Evolutionary conservation across 2,329 filamentous ascomycete genomes (phyloP), one percentile per base, ranked within the genome.

Genomic region (Pseudonectria buxi): DNA sequence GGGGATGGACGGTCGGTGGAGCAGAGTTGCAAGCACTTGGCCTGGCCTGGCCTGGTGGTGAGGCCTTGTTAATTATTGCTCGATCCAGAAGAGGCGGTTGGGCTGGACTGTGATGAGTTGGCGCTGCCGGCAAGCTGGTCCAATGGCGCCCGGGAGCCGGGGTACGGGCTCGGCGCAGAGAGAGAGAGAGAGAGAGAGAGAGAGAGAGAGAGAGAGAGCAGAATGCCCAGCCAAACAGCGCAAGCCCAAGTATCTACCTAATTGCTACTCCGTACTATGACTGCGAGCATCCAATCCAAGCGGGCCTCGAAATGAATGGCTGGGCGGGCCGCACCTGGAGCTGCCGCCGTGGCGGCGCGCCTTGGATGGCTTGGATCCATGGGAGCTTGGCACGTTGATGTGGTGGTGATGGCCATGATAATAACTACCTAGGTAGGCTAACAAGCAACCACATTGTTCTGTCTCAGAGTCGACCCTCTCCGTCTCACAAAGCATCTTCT

Each of bases 81-180:
- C 26, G 16, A 18, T 25, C 30, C n/a, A 16, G 24, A 24, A 13
- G 15, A 22, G 16, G 22, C 24, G 36, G 16, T 18, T 37, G 27
- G 27, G 28, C 14, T 44, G 48, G 46, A 40, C 16, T 34, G 36
- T 61, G 60, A 62, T 63, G 60, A 56, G 59, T 46, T 63, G 60
- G 59, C 60, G 59, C 35, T 62, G 57, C 58, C 50, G 58, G 51
- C 44, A 47, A 47, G 46, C 47, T 55, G 46, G 49, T 42, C 60
- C 60, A 62, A 63, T 63, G 44, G 50, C 43, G 48, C 47, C 41
- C 36, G 46, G 37, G 30, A 32, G 45, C 54, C 46, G 45, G 56
- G 55, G 51, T 46, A 36, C 41, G 43, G 32, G 41, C 15, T 28
- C 28, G 30, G 24, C 28, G 28, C 37, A 35, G 35, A 41, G 36